Evolutionary conservation across 2,329 filamentous ascomycete genomes (phyloP).

Genomic region (Sporothrix euskadiensis): DNA sequence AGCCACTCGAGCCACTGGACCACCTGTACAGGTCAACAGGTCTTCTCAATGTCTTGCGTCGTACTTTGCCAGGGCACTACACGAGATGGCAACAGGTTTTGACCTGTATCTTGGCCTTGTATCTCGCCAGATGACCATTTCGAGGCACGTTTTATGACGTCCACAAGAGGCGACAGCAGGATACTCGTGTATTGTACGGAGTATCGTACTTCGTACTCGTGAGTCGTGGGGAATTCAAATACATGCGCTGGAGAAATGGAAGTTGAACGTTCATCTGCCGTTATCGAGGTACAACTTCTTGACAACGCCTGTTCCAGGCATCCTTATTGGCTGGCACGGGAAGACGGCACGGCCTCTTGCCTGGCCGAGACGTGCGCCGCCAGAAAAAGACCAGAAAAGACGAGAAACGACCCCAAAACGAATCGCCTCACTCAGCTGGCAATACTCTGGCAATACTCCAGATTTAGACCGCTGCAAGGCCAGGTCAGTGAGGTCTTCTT

Average conservation of each 20-base stretch:
- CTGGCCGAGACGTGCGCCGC: background rate
- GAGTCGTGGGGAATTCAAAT: background rate
- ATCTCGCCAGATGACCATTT: background rate
- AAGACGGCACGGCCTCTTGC: conserved; percentile 23
- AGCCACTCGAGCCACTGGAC: background rate
- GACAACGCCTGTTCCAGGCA: background rate
- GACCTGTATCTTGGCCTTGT: background rate
- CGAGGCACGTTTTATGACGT: background rate
- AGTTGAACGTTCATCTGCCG: background rate
- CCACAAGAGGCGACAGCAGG: background rate
- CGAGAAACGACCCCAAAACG: background rate
- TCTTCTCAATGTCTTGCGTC: background rate
- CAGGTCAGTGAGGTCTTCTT: background rate
- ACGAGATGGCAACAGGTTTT: background rate
- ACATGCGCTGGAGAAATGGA: conserved; percentile 8
- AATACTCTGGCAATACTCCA: background rate
- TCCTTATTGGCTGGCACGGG: conserved; percentile 18
- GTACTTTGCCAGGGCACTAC: background rate
- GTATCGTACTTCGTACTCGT: too few species aligned
- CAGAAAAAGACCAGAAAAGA: background rate
- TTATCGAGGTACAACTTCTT: background rate
- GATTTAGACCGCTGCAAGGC: background rate
- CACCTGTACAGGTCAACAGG: background rate
- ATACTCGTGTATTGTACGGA: background rate
- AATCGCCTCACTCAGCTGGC: background rate